Evolutionary conservation across 371 early-diverging fungal genomes (phyloP).

Genomic region (Actinomortierella wolfii): DNA sequence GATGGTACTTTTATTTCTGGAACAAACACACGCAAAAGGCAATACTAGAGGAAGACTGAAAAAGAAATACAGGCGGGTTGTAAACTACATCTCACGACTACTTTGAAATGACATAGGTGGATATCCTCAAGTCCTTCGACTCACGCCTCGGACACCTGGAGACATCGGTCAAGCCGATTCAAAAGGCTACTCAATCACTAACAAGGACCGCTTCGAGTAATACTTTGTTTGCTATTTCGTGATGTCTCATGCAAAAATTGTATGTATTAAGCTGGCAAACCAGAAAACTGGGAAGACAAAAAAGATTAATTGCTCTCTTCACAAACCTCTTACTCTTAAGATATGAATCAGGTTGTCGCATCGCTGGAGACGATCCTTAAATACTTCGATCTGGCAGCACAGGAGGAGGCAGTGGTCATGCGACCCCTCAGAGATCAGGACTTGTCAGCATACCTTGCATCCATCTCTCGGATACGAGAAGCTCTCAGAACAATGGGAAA

Average conservation of each 20-base stretch:
- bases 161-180: slow-evolving; percentile 85
- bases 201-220: slow-evolving; percentile 84
- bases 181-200: slow-evolving; percentile 83
- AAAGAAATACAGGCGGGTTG: too few species aligned
- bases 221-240: background rate
- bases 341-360: slow-evolving; percentile 74
- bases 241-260: background rate
- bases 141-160: slow-evolving; percentile 80
- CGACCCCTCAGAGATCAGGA: slow-evolving; percentile 59
- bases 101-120: slow-evolving; percentile 46
- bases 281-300: background rate
- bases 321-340: slow-evolving; percentile 38
- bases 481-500: slow-evolving; percentile 59
- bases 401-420: slow-evolving; percentile 73
- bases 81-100: background rate
- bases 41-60: too few species aligned
- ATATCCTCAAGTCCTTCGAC: slow-evolving; percentile 84
- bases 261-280: background rate
- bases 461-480: slow-evolving; percentile 60
- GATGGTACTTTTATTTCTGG: too few species aligned
- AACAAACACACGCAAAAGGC: too few species aligned
- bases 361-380: slow-evolving; percentile 75
- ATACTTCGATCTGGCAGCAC: slow-evolving; percentile 77
- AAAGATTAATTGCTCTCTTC: background rate
- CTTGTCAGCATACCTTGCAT: slow-evolving; percentile 56